Evolutionary conservation across 805 yeast species (phyloP), one percentile per base, ranked within the genome.

Genomic region (Kurtzmaniella fragi): DNA sequence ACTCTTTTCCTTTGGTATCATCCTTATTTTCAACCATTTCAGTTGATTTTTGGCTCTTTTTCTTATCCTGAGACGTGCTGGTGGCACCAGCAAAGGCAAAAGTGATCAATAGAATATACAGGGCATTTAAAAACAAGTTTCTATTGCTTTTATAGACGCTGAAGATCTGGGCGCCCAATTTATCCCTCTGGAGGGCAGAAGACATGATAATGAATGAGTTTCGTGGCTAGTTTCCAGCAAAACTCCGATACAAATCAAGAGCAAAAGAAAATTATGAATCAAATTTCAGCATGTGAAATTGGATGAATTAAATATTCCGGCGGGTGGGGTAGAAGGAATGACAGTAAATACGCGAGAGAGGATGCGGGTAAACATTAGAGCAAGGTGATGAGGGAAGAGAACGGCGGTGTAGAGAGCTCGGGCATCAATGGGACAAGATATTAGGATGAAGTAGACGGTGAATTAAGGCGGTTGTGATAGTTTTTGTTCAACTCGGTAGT

Each of bases 31-130:
- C 59, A 13, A 6, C 34, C 5, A 8, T 5, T 4, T n/a, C 13
- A 4, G 7, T n/a, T 11, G 33, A 17, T 15, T 31, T 31, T 12
- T 13, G 10, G n/a, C 26, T 15, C 6, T 12, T 10, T 8, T 34
- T 34, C 17, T 13, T 29, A 5, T 14, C 20, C 10, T 23, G 5
- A 9, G 23, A 9, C 6, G 20, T 58, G 25, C 49, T 54, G 17
- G 73, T 66, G 17, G 70, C 73, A 2, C 71, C 69, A 0, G 70
- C 54, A 42, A 68, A 68, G 2, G 71, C 73, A 5, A 71, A 64
- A 0, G 71, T 66, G 15, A 68, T 53, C 17, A 68, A 50, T 17
- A 68, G 59, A 31, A 67, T 62, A 45, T 67, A 68, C 7, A 71
- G 61, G 5, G 70, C 64, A 46, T 68, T 68, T 30, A 68, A 56